phyloP scores from a whole-genome alignment of 805 yeast genomes.

The Sungouiozyma intestinalis region DNA sequence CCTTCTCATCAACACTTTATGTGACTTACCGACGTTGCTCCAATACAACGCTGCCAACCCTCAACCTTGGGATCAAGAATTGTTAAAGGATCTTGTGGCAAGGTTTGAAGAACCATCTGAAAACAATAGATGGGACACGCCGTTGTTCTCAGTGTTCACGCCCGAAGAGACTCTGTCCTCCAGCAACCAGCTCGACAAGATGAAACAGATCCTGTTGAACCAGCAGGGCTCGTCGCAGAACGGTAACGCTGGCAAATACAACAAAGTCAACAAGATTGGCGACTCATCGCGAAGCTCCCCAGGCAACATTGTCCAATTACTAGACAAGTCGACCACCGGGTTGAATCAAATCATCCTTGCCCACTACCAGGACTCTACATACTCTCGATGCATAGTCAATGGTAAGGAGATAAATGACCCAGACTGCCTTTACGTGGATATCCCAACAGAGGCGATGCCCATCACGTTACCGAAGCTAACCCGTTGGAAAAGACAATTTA shows the following conservation, averaged over 20 bases:
- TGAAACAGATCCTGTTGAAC: not conserved
- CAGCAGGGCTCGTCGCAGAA: not conserved
- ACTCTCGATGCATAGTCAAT: conserved; percentile 33
- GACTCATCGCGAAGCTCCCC: not conserved
- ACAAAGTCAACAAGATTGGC: not conserved
- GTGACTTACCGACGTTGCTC: conserved; percentile 50
- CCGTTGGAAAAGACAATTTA: conserved; percentile 71
- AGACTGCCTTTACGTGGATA: conserved; percentile 36
- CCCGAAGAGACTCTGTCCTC: conserved; percentile 13
- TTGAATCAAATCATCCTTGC: conserved; percentile 49
- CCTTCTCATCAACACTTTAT: conserved; percentile 70
- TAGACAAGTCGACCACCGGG: conserved; percentile 60
- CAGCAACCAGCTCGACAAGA: not conserved
- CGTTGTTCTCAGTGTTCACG: conserved; percentile 57
- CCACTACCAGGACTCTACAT: conserved; percentile 31
- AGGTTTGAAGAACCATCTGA: conserved; percentile 91
- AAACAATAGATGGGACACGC: conserved; percentile 86
- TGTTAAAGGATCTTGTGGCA: conserved; percentile 61
- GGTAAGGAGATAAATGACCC: conserved; percentile 31
- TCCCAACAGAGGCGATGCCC: conserved; percentile 40
- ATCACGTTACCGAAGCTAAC: conserved; percentile 68
- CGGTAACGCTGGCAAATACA: not conserved
- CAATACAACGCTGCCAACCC: conserved; percentile 43
- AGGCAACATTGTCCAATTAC: conserved; percentile 44
- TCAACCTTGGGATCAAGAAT: conserved; percentile 50